Evolutionary conservation across 108 stramenopile species (phyloP), one percentile per base, ranked within the genome.

Genomic region (Fragilaria radians): DNA sequence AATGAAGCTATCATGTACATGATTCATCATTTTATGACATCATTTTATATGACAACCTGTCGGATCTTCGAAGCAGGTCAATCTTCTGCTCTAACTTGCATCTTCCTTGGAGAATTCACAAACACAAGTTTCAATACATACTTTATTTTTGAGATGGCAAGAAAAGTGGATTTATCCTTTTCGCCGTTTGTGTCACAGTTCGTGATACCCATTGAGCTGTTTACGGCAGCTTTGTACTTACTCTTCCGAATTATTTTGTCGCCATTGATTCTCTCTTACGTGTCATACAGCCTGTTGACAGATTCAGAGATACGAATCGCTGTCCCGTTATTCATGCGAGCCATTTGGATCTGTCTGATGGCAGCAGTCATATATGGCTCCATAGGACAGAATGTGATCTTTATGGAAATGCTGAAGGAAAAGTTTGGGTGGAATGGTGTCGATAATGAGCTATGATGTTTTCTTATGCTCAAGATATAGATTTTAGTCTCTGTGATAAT

Each of bases 31-130:
- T 28, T 80, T 5, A 60, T 71, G 30, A 83, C 82, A 7, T 30
- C 74, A 22, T 22, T 77, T 18, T 83, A 83, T 62, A 88, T 88
- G 82, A 77, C 70, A 9, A 48, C 54, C 32, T 46, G 68, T 22
- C 68, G 79, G 21, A 34, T 81, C 9, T 52, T 70, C 30, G 47
- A 61, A 5, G 80, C 80, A 23, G 86, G 82, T 36, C 82, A 88
- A 63, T 65, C 66, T 47, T 78, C 79, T 0, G 82, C 82, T 33
- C 77, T 73, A 57, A 67, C 60, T n/a, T 67, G 70, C 61, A 88
- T 88, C 80, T 81, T 81, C 22, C 29, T 71, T 29, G 86, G 86
- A 42, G 86, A 88, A 63, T 45, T 72, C 3, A 83, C 82, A 32
- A 83, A 82, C 64, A 81, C 86, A 1, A 48, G 74, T 0, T 74